A percentile compares a stretch with the other conserved stretches of the same genome.
Evolutionary conservation across 2,329 filamentous ascomycete species (phyloP).

Genomic region (Hypoxylon sp.): DNA sequence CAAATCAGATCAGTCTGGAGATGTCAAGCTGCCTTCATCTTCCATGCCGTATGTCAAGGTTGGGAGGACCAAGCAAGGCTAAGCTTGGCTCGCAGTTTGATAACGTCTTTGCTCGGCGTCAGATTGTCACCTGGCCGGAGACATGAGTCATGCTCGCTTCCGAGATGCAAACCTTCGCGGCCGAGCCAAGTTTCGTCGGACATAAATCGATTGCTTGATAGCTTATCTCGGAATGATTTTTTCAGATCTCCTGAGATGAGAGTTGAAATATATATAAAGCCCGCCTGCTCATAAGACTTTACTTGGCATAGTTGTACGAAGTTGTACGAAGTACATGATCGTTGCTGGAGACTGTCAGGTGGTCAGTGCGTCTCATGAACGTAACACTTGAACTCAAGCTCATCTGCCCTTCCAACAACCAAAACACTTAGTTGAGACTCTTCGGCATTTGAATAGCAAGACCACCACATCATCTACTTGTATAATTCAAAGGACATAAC

Average conservation of each 20-base stretch:
- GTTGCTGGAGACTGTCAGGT: too few species aligned
- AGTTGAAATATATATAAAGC: too few species aligned
- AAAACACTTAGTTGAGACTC: background rate
- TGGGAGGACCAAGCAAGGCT: background rate
- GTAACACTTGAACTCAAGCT: too few species aligned
- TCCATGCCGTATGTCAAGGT: conserved; percentile 6
- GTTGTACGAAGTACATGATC: too few species aligned
- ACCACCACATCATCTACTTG: background rate
- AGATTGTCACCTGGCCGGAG: conserved; percentile 18
- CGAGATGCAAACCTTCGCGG: conserved; percentile 13
- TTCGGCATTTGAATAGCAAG: background rate
- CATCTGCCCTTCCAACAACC: background rate
- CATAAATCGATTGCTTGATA: background rate
- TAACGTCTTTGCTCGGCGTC: conserved; percentile 18
- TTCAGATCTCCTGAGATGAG: background rate
- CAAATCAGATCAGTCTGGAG: too few species aligned
- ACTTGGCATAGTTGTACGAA: too few species aligned
- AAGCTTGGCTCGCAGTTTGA: conserved; percentile 16
- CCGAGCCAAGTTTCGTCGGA: conserved; percentile 8
- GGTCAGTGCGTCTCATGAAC: background rate
- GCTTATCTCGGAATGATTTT: background rate
- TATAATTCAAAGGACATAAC: too few species aligned
- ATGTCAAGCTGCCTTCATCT: too few species aligned
- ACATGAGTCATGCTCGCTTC: conserved; percentile 6
- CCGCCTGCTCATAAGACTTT: too few species aligned